Evolutionary conservation across 2,329 filamentous ascomycete species (phyloP), one percentile per base, ranked within the genome.

Genomic region (Stachybotrys elegans): DNA sequence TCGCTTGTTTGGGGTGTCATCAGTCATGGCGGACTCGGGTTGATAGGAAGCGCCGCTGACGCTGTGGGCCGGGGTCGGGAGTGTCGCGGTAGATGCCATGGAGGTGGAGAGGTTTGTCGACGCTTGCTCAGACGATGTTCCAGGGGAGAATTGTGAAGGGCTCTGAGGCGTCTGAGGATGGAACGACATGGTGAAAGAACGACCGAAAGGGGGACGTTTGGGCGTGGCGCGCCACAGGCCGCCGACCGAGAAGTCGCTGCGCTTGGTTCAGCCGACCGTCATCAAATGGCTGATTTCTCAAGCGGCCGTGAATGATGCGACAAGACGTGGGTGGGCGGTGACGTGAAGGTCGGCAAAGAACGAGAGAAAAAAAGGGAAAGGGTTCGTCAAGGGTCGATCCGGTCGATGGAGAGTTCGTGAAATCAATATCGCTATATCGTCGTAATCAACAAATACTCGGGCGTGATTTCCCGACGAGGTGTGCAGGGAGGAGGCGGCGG

Each of bases 91-190:
- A 45, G 70, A 72, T 45, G 70, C 68, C 60, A 75, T 75, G 45
- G 76, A 77, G 53, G 65, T 70, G 54, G 69, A 71, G 59, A 71
- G 68, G 67, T 72, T 77, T 45, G 68, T 69, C 55, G 65, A 67
- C 53, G 66, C 67, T 17, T 34, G 31, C 56, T 78, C 76, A 59
- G 69, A 73, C 49, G 69, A 71, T 53, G 71, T 75, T 55, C 69
- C 74, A 51, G 76, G 75, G 52, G 76, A 81, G 59, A 74, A 70
- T 61, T 81, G 76, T 60, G 78, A 81, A 60, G 80, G 80, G 62
- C 80, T 84, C 71, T 83, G 79, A 61, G 81, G 81, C 55, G 80
- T 84, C 58, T 79, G 79, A 56, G 80, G 80, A 63, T 83, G 79
- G 72, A 78, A 81, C 68, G 78, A 80, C 79, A 83, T 83, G 64